These are phyloP conservation scores for Asterella californica DNA, from an alignment of 225 moss, liverwort and hornwort genomes.

Conservation along the genomic window DNA sequence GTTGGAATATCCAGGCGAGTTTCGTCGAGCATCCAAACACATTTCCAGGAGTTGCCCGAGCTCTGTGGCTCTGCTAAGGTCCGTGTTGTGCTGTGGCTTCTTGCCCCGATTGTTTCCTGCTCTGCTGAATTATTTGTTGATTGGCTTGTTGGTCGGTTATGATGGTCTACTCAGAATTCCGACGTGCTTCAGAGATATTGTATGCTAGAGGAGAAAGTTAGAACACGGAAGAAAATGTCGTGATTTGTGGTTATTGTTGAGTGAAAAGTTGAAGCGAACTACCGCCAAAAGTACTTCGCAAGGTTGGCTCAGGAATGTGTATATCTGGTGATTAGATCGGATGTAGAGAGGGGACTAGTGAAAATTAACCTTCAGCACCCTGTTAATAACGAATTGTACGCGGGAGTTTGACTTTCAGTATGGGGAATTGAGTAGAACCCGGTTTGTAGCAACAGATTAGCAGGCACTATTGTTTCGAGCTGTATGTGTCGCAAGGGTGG, in stretches of 20 bases:
- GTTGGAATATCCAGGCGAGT: constrained; percentile 80
- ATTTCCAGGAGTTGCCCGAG: constrained; percentile 76
- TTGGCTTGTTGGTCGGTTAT: background rate
- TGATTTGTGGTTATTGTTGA: background rate
- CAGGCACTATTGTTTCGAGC: too few relatives aligned
- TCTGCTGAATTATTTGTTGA: background rate
- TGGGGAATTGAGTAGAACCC: too few relatives aligned
- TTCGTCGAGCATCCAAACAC: constrained; percentile 63
- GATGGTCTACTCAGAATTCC: background rate
- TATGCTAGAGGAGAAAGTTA: background rate
- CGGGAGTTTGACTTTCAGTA: too few relatives aligned
- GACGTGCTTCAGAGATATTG: background rate
- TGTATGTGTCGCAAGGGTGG: too few relatives aligned
- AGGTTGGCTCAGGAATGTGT: too few relatives aligned
- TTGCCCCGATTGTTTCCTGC: background rate
- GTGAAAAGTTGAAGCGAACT: background rate
- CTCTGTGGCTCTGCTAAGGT: constrained; percentile 86
- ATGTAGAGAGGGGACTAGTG: too few relatives aligned
- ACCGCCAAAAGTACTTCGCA: too few relatives aligned
- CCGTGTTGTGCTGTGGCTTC: background rate
- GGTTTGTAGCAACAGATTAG: too few relatives aligned
- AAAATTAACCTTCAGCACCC: too few relatives aligned
- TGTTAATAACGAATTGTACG: too few relatives aligned
- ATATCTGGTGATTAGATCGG: too few relatives aligned
- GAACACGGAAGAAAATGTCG: background rate